Evolutionary conservation across 176 grass and related monocot genomes (phyloP).

Genomic region (Oryza longistaminata): DNA sequence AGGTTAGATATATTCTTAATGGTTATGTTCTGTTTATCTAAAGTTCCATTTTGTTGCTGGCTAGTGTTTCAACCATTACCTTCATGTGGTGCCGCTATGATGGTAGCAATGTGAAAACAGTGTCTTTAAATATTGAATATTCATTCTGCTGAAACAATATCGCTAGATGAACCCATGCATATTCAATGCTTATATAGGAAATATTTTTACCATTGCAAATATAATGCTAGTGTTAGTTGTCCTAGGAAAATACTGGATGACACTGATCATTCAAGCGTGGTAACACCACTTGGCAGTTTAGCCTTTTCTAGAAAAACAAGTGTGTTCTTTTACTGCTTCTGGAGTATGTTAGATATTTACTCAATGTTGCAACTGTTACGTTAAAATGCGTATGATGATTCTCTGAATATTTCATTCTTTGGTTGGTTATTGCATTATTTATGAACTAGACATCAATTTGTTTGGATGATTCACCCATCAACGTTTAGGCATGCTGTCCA

Average conservation of each 20-base stretch:
- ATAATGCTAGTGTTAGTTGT: not conserved
- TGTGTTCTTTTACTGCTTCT: not conserved
- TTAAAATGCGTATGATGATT: slow-evolving; percentile 4
- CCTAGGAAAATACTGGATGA: not conserved
- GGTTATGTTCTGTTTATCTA: not conserved
- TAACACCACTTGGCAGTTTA: slow-evolving; percentile 9
- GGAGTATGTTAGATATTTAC: not conserved
- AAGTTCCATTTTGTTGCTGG: not conserved
- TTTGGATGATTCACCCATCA: not conserved
- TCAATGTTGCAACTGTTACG: not conserved
- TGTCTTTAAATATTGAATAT: slow-evolving; percentile 6
- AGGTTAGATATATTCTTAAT: slow-evolving; percentile 57
- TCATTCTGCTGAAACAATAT: not conserved
- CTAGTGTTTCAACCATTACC: slow-evolving; percentile 12
- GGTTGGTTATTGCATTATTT: not conserved
- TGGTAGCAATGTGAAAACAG: slow-evolving; percentile 16
- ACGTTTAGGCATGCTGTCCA: not conserved
- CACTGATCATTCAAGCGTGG: not conserved
- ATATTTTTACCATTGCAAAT: not conserved
- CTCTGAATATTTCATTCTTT: not conserved
- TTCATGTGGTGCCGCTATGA: not conserved
- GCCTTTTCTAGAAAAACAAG: not conserved
- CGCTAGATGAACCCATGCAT: not conserved
- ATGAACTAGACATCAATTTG: slow-evolving; percentile 15
- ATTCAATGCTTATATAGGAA: slow-evolving; percentile 4